Evolutionary conservation across 331 rosid genomes (phyloP).

Genomic region (Spiraea crenata): DNA sequence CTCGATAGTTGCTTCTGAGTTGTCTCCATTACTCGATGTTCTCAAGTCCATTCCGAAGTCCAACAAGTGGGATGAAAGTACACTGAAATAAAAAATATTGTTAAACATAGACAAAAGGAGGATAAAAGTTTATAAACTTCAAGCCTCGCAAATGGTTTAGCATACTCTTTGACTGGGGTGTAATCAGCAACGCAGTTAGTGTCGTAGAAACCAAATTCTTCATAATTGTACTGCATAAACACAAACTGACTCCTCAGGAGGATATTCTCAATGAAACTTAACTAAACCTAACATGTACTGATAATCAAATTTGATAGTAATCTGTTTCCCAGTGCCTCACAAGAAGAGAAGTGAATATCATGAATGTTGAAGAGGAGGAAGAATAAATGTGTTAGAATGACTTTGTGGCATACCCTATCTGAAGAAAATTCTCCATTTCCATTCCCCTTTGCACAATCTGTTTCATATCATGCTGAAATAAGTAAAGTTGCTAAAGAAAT

Average conservation of each 20-base stretch:
- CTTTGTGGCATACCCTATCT: conserved; percentile 46
- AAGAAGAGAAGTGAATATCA: neutral
- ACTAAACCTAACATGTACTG: neutral
- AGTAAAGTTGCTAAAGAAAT: conserved; percentile 18
- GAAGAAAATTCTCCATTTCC: conserved; percentile 37
- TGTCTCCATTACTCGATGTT: conserved; percentile 26
- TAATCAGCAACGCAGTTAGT: conserved; percentile 28
- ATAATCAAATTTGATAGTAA: neutral
- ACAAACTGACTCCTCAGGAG: conserved; percentile 18
- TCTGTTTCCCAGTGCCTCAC: neutral
- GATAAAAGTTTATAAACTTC: neutral
- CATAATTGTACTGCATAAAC: conserved; percentile 48
- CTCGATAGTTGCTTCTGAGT: conserved; percentile 23
- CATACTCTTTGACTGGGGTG: conserved; percentile 51
- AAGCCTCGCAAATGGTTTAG: conserved; percentile 15
- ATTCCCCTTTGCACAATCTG: conserved; percentile 51
- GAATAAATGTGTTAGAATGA: conserved; percentile 3
- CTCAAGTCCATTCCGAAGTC: conserved; percentile 36
- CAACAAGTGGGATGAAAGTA: conserved; percentile 37
- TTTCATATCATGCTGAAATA: conserved; percentile 36
- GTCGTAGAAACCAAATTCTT: conserved; percentile 43
- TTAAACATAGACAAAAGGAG: conserved; percentile 9
- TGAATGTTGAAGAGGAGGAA: neutral
- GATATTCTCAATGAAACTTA: neutral
- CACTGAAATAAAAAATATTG: conserved; percentile 40